Base-by-base conservation (phyloP, 345 rosid species). In the Mangifera indica region DNA sequence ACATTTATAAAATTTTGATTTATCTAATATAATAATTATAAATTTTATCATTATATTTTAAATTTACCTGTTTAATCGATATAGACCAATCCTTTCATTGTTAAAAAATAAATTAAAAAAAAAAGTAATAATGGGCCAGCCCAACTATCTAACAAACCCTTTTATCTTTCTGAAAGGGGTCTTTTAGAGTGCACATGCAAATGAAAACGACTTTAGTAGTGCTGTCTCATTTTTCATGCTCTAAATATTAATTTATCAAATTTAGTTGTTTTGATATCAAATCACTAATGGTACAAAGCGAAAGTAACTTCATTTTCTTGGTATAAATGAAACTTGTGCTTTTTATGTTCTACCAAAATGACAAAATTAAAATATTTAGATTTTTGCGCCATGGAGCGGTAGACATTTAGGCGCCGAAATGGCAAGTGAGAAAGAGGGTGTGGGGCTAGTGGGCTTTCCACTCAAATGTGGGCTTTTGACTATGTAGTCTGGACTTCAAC, bases 91-190 rank as follows among this genome's bases (percentile, higher is more conserved):
- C n/a, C n/a, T n/a, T n/a, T n/a, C n/a, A 34, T 34, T 34, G 37
- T 34, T 34, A n/a, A n/a, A 34, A 59, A 13, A 20, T 21, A 44
- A 57, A 69, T 4, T 34, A 18, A 26, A 48, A 21, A 17, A 25
- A 32, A 74, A 72, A 77, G 73, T 76, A 76, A 48, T 5, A 46
- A 69, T 69, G 77, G 77, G 69, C 75, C 72, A 49, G 18, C 21
- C 55, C 25, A 53, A 46, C 72, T n/a, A 26, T 17, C 53, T 29
- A n/a, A 63, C 46, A 69, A 68, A 72, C 72, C 79, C 60, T 25
- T 29, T 57, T 25, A 62, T 74, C 59, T 26, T 54, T 21, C 42
- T 51, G 17, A 32, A 52, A 58, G 20, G 53, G 20, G 10, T 3
- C 32, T 3, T 0, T 4, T 32, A 24, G 44, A 44, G 48, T 4